Evolutionary conservation across 1,139 yeast genomes (phyloP).

Genomic region (Taiozyma onychis): DNA sequence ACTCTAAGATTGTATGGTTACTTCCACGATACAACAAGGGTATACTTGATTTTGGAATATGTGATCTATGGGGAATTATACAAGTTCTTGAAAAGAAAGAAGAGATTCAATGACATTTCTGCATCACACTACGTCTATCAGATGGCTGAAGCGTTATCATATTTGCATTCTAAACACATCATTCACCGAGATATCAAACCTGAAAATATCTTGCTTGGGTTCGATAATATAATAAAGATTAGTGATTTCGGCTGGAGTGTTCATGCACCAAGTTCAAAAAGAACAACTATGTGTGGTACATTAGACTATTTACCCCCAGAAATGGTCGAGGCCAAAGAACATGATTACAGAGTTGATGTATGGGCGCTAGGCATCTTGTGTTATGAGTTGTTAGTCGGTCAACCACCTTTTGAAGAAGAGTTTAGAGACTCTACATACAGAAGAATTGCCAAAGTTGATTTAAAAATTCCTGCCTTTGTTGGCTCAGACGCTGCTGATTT

Average conservation of each 20-base stretch:
- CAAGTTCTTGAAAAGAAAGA: constrained; percentile 56
- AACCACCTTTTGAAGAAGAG: constrained; percentile 87
- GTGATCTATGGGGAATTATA: constrained; percentile 86
- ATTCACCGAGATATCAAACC: constrained; percentile 94
- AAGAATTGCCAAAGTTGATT: constrained; percentile 72
- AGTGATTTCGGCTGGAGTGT: constrained; percentile 99
- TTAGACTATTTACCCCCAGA: constrained; percentile 94
- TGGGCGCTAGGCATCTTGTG: constrained; percentile 92
- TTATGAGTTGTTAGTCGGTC: constrained; percentile 83
- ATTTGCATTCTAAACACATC: constrained; percentile 71
- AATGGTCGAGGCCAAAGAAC: constrained; percentile 80
- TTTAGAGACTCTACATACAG: constrained; percentile 69
- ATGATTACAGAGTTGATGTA: constrained; percentile 74
- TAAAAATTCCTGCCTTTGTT: constrained; percentile 64
- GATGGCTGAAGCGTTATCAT: constrained; percentile 71
- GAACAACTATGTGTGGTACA: constrained; percentile 92
- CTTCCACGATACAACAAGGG: constrained; percentile 74
- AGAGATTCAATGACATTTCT: constrained; percentile 61
- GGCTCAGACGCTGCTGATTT: constrained; percentile 75
- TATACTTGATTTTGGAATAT: constrained; percentile 79
- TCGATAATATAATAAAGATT: constrained; percentile 67
- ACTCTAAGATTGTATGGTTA: constrained; percentile 79
- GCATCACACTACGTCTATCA: constrained; percentile 82
- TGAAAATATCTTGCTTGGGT: constrained; percentile 75
- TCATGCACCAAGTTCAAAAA: constrained; percentile 46